Conservation (phyloP, 1,139 yeast species). For the Yamadazyma diospyri region DNA sequence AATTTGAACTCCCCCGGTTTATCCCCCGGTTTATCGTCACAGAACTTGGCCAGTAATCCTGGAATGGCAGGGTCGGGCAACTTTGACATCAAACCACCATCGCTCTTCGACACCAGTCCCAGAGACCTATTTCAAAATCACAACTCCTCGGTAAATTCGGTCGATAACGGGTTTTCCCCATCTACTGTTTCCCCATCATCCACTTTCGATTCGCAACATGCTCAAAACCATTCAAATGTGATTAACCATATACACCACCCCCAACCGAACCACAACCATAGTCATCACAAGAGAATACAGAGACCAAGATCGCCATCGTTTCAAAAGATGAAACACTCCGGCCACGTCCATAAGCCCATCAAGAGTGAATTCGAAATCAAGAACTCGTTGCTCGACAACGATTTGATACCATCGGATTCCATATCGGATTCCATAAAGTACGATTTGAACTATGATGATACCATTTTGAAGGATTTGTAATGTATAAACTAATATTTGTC, state of each 20-base stretch:
- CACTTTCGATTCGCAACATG: slow-evolving; percentile 8
- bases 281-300: slow-evolving; percentile 4
- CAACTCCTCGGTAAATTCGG: slow-evolving; percentile 20
- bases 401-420: slow-evolving; percentile 4
- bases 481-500: background rate
- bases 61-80: slow-evolving; percentile 8
- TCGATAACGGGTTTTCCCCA: slow-evolving; percentile 30
- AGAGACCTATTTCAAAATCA: slow-evolving; percentile 8
- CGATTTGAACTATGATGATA: slow-evolving; percentile 8
- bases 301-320: slow-evolving; percentile 17
- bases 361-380: slow-evolving; percentile 7
- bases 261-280: background rate
- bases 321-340: slow-evolving; percentile 24
- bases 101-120: slow-evolving; percentile 10
- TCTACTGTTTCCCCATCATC: slow-evolving; percentile 14
- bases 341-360: slow-evolving; percentile 33
- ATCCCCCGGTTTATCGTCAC: slow-evolving; percentile 3
- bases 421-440: slow-evolving; percentile 1
- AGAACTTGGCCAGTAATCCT: slow-evolving; percentile 1
- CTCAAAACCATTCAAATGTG: background rate
- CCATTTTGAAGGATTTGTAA: slow-evolving; percentile 6
- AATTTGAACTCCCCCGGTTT: slow-evolving; percentile 5
- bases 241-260: slow-evolving; percentile 2
- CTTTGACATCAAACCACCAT: slow-evolving; percentile 11
- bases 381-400: slow-evolving; percentile 5